Conservation (phyloP, 768 basidiomycete species). For the Tulasnella sp. region DNA sequence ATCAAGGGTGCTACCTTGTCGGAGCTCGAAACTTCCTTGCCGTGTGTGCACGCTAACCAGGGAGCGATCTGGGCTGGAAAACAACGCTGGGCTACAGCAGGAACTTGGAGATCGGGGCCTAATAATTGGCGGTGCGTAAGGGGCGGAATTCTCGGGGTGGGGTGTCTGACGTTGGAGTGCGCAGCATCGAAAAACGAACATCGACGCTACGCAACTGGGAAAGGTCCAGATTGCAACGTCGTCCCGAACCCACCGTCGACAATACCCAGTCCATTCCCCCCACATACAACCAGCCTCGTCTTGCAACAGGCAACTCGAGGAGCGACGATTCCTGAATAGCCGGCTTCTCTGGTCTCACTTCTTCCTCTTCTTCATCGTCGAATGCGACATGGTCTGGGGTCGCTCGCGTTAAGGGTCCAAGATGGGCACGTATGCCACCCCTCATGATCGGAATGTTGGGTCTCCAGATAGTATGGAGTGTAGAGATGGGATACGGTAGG, state of each 20-base stretch:
- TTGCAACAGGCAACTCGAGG: not conserved
- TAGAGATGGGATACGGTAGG: conserved; percentile 87
- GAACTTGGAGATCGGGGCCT: too few relatives aligned
- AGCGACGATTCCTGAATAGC: not conserved
- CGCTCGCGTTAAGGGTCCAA: conserved; percentile 61
- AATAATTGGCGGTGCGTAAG: too few relatives aligned
- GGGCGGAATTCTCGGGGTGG: not conserved
- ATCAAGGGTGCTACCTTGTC: too few relatives aligned
- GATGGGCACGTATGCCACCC: conserved; percentile 60
- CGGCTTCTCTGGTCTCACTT: conserved; percentile 22
- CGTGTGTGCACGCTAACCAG: too few relatives aligned
- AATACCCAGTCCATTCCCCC: not conserved
- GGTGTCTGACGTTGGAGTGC: not conserved
- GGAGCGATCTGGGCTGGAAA: too few relatives aligned
- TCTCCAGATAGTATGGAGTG: conserved; percentile 86
- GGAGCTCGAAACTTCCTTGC: too few relatives aligned
- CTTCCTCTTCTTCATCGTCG: conserved; percentile 3
- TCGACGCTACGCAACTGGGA: conserved; percentile 7
- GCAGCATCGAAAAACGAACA: not conserved
- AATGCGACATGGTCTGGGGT: conserved; percentile 39
- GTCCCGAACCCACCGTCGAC: not conserved
- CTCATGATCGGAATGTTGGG: conserved; percentile 78
- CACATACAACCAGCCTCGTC: not conserved
- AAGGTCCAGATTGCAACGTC: conserved; percentile 7
- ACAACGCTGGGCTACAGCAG: too few relatives aligned